Conservation (phyloP, 441 rosid genomes). For the Eruca vesicaria region DNA sequence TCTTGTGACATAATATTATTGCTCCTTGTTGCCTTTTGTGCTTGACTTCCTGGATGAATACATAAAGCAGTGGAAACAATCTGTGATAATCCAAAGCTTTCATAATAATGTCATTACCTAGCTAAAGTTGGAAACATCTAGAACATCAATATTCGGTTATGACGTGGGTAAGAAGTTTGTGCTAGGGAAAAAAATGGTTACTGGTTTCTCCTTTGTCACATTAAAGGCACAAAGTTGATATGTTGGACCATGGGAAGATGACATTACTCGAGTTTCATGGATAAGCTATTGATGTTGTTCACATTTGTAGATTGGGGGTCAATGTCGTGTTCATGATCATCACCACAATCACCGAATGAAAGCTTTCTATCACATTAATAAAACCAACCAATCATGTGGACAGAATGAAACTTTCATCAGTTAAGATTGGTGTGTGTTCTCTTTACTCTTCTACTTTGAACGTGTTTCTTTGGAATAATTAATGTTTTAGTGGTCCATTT, state of each 20-base stretch:
- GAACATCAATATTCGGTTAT: slow-evolving; percentile 13
- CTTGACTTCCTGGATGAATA: slow-evolving; percentile 7
- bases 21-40: slow-evolving; percentile 2
- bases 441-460: not conserved
- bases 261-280: not conserved
- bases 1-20: not conserved
- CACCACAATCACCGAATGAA: not conserved
- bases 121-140: slow-evolving; percentile 16
- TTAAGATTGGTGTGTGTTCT: not conserved
- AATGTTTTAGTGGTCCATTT: not conserved
- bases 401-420: not conserved
- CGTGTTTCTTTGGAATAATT: not conserved
- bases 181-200: not conserved
- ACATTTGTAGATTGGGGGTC: not conserved
- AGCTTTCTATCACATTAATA: not conserved
- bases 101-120: not conserved
- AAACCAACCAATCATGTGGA: not conserved
- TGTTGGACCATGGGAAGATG: slow-evolving; percentile 23
- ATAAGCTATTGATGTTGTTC: not conserved
- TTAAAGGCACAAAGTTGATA: not conserved
- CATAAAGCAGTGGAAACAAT: slow-evolving; percentile 22
- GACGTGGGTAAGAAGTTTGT: slow-evolving; percentile 13
- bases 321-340: not conserved
- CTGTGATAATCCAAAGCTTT: not conserved
- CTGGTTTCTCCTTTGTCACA: slow-evolving; percentile 10